Evolutionary conservation across 805 yeast species (phyloP).

Genomic region (Yamadazyma scolyti): DNA sequence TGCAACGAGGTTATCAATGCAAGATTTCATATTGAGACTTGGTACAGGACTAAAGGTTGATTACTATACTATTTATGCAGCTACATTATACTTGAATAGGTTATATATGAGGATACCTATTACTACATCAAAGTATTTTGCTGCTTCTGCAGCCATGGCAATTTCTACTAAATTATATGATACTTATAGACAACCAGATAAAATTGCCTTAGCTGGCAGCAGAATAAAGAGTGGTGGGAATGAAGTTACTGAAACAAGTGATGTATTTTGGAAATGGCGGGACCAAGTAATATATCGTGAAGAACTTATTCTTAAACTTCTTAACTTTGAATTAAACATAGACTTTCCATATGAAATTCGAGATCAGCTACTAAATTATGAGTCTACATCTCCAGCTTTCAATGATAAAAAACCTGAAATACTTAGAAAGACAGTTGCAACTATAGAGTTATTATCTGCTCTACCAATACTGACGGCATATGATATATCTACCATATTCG

Average conservation of each 20-base stretch:
- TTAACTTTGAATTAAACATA: slow-evolving; percentile 37
- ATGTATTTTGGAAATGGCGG: slow-evolving; percentile 42
- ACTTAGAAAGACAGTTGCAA: slow-evolving; percentile 25
- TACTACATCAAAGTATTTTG: slow-evolving; percentile 40
- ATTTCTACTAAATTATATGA: slow-evolving; percentile 42
- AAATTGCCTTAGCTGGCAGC: slow-evolving; percentile 37
- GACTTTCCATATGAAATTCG: slow-evolving; percentile 36
- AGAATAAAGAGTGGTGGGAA: slow-evolving; percentile 28
- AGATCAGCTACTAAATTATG: slow-evolving; percentile 14
- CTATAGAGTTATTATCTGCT: slow-evolving; percentile 35
- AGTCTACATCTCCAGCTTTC: slow-evolving; percentile 3
- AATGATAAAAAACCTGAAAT: slow-evolving; percentile 15
- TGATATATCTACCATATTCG: slow-evolving; percentile 31
- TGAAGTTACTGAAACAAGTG: slow-evolving; percentile 35
- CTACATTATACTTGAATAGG: slow-evolving; percentile 36
- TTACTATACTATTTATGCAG: slow-evolving; percentile 39
- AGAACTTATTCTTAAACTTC: slow-evolving; percentile 34
- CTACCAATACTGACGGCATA: slow-evolving; percentile 36
- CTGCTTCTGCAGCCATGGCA: slow-evolving; percentile 41
- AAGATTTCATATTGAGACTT: slow-evolving; percentile 33
- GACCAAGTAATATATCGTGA: slow-evolving; percentile 42
- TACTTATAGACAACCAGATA: slow-evolving; percentile 40
- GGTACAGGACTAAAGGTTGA: slow-evolving; percentile 37
- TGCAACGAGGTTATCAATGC: slow-evolving; percentile 32
- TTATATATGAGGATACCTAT: slow-evolving; percentile 41